Evolutionary conservation across 345 rosid species (phyloP).

Genomic region (Triadica sebifera): DNA sequence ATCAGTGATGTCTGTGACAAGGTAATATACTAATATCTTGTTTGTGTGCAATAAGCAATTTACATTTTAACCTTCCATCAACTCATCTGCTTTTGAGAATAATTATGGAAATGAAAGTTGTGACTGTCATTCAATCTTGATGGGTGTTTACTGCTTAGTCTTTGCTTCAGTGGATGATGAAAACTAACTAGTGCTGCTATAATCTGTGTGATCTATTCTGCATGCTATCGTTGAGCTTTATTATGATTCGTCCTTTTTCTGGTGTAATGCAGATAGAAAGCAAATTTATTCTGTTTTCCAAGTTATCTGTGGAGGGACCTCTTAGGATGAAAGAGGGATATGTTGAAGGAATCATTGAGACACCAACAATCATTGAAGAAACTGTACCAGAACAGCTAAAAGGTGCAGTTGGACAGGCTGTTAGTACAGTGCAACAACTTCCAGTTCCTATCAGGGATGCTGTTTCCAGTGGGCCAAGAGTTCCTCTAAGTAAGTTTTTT

Average conservation of each 20-base stretch:
- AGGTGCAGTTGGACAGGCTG: slow-evolving; percentile 72
- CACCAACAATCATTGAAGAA: slow-evolving; percentile 80
- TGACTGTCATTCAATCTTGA: neutral
- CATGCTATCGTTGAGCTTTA: neutral
- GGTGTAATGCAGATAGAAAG: slow-evolving; percentile 70
- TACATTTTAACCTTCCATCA: neutral
- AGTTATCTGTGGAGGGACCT: slow-evolving; percentile 84
- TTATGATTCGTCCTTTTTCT: neutral
- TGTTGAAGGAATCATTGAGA: slow-evolving; percentile 70
- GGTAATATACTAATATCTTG: neutral
- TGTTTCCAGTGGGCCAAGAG: slow-evolving; percentile 57
- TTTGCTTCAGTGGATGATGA: no score
- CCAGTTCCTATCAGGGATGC: slow-evolving; percentile 72
- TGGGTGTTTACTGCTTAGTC: no score
- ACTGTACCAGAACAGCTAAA: slow-evolving; percentile 79
- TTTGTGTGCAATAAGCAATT: neutral
- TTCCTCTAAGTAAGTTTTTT: slow-evolving; percentile 74
- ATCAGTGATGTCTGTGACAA: neutral
- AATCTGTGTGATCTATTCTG: neutral
- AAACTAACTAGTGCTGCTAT: slow-evolving; percentile 1
- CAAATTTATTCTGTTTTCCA: slow-evolving; percentile 57
- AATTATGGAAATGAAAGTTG: neutral
- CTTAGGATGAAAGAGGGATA: slow-evolving; percentile 84
- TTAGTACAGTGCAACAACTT: slow-evolving; percentile 64
- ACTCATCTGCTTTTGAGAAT: neutral